Evolutionary conservation across 2,329 filamentous ascomycete genomes (phyloP).

Genomic region (Dactylellina parvicollis): DNA sequence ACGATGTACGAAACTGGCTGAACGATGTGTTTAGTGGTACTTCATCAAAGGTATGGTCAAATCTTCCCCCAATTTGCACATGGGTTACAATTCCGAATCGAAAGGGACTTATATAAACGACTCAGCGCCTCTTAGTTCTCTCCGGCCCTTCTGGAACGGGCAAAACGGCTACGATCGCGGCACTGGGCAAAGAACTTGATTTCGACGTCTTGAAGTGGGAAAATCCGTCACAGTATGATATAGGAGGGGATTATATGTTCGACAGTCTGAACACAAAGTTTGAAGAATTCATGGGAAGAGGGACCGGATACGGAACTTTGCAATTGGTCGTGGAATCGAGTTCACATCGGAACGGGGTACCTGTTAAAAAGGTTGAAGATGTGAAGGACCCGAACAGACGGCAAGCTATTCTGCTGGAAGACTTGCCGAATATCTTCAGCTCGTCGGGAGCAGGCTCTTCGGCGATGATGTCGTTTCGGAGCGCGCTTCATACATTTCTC

Average conservation of each 20-base stretch:
- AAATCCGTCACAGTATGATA: slow-evolving; percentile 69
- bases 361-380: slow-evolving; percentile 11
- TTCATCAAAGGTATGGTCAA: slow-evolving; percentile 54
- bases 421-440: slow-evolving; percentile 80
- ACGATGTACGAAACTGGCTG: slow-evolving; percentile 85
- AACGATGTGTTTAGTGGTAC: slow-evolving; percentile 75
- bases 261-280: slow-evolving; percentile 79
- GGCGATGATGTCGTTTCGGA: slow-evolving; percentile 74
- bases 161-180: slow-evolving; percentile 85
- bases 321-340: slow-evolving; percentile 57
- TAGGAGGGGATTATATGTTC: slow-evolving; percentile 64
- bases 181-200: slow-evolving; percentile 80
- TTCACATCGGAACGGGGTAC: slow-evolving; percentile 28
- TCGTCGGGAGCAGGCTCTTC: slow-evolving; percentile 68
- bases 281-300: slow-evolving; percentile 86
- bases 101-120: slow-evolving; percentile 62
- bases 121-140: slow-evolving; percentile 80
- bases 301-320: slow-evolving; percentile 49
- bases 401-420: slow-evolving; percentile 78
- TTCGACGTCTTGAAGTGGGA: slow-evolving; percentile 88
- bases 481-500: slow-evolving; percentile 67
- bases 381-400: slow-evolving; percentile 56
- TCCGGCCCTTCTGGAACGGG: slow-evolving; percentile 91
- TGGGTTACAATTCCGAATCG: slow-evolving; percentile 20
- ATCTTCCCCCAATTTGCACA: neutral